Evolutionary conservation across 2,329 filamentous ascomycete genomes (phyloP), one percentile per base, ranked within the genome.

Genomic region (Talaromyces marneffei): DNA sequence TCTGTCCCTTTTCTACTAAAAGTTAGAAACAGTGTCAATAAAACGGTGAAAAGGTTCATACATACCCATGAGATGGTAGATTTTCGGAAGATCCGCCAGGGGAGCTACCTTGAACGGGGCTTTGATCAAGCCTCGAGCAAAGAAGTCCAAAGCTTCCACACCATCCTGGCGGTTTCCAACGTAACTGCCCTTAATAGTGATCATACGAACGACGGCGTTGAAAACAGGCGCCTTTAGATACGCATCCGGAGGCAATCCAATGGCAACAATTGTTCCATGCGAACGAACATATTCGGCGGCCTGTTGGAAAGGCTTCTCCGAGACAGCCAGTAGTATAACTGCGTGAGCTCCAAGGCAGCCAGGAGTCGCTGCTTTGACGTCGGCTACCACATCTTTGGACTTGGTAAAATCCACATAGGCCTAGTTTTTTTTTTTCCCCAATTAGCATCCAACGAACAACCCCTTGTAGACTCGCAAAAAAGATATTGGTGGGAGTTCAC

Each of bases 281-380:
- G 91, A 84, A 63, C 93, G 89, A 65, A 96, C 88, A 77, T 97
- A 96, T 77, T 83, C 87, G 52, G 90, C 87, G 42, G 93, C 93
- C 80, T 97, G 92, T 80, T 96, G 91, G 87, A 97, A 97, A 58
- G 93, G 93, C 81, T 88, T 91, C 83, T 97, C 92, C 69, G 82
- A 84, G 57, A 91, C 92, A 64, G 93, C 92, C 63, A 97, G 85
- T 50, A 97, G 82, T 66, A 97, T 82, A 64, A 93, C 92, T 39
- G 91, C 92, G 70, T 96, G 89, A 4, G 92, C 92, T 57, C 93
- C 93, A 16, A 91, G 83, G 20, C 90, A 90, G 68, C 93, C 91
- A 31, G 85, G 78, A 1, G 91, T 95, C 27, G 87, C 87, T 52
- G 85, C 86, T 80, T 92, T 90, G 66, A 97, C 92, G 66, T 95